Base-by-base conservation (phyloP, 2,329 filamentous ascomycete species). In the Phyllosticta citrichinensis region DNA sequence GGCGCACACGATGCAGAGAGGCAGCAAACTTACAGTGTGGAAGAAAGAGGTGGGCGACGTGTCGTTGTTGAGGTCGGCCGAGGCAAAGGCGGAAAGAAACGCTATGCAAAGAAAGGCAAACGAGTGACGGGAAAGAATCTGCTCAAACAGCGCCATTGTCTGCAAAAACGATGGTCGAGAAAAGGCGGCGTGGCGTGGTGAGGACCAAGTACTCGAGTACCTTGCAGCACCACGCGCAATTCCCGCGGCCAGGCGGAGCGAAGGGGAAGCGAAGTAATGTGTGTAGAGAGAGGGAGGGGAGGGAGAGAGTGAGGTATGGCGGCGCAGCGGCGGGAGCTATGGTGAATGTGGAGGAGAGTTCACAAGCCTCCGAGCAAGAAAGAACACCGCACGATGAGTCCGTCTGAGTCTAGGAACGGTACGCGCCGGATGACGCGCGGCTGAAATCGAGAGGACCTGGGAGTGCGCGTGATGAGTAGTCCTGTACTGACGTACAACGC, bases 41-140 rank as follows among this genome's bases (percentile, higher is more conserved):
- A 63, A 63, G 52, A 57, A 58, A 52, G 22, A 63, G 20, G 56
- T 59, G 14, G 62, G 62, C 40, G 62, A 63, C 19, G 62, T 63
- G 47, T 57, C 58, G 53, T 63, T 63, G 56, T 63, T 59, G 24
- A 63, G 57, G 52, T 63, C 60, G 22, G 60, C 60, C 27, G 51
- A 17, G 19, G 53, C 56, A 22, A 56, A 60, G 19, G 52, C 27
- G 47, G 11, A 51, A 53, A 56, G 50, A 25, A 52, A 62, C 12
- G 56, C 51, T 56, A 56, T 33, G 55, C 55, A 40, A 40, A 52
- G 30, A 19, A 56, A 55, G 19, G 53, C 35, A 56, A 62, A 57
- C 6, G 55, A 58, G 53, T 47, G 52, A 50, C 30, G 19, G 27
- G 51, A 63, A 58, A 52, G 54, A 58, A 14, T 50, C 35, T 40